Base-by-base conservation (phyloP, 2,329 filamentous ascomycete species). In the Stylonectria norvegica region DNA sequence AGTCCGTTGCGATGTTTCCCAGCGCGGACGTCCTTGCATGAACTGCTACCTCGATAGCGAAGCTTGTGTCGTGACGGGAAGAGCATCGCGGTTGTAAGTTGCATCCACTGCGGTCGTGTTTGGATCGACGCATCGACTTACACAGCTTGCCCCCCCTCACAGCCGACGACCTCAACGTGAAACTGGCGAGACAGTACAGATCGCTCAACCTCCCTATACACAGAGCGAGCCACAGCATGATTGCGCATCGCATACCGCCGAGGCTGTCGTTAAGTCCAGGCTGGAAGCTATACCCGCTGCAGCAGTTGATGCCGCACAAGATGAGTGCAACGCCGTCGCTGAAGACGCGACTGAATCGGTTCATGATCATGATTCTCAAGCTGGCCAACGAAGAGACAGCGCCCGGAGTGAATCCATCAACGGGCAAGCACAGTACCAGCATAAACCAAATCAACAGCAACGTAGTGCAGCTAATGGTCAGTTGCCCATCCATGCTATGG, bases 11-110 rank as follows among this genome's bases (percentile, higher is more conserved):
- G 71, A 73, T 50, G 71, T 75, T 12, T 71, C 66, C 28, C 71
- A 71, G 47, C 62, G 67, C 42, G 71, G 70, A 4, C 60, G 65
- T 20, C 73, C 72, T 6, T 76, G 69, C 57, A 75, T 73, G 61
- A 75, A 75, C 40, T 76, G 71, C 52, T 71, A 71, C 32, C 67
- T 73, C 39, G 71, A 75, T 48, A 70, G 67, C 42, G 70, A 74
- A 48, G 63, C 61, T 0, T 67, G 67, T 47, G 55, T 72, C 36
- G 60, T 68, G 41, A 68, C 63, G 7, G 63, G 61, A 29, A 60
- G 65, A 44, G 67, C 63, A 15, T 68, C 63, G 4, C 62, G 62
- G 43, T 64, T 66, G 65, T 68, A 47, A 58, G 66, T 57, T 18
- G 8, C 10, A 11, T 8, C 30, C 12, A 33, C 7, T 30, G 8